Conservation (phyloP, 805 yeast genomes). For the Spathaspora passalidarum region DNA sequence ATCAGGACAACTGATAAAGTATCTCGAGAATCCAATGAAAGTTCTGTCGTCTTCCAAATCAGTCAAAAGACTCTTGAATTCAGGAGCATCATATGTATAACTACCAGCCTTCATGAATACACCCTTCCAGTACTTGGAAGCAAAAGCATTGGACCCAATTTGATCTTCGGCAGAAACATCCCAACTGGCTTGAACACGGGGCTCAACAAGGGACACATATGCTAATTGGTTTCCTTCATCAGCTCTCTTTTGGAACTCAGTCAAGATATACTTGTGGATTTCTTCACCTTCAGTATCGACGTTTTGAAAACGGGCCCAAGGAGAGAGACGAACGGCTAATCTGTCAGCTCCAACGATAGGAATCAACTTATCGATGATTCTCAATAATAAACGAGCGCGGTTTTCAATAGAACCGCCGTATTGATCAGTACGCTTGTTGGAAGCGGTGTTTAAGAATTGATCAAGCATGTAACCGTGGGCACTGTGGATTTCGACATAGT, state of each 20-base stretch:
- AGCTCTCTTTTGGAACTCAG: constrained; percentile 32
- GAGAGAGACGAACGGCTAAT: constrained; percentile 32
- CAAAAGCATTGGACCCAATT: constrained; percentile 20
- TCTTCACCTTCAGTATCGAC: constrained; percentile 27
- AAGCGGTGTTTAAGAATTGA: constrained; percentile 17
- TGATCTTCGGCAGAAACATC: constrained; percentile 20
- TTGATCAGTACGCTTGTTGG: constrained; percentile 22
- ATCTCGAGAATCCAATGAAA: constrained; percentile 37
- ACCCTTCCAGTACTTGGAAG: constrained; percentile 28
- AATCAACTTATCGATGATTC: constrained; percentile 18
- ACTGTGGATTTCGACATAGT: constrained; percentile 23
- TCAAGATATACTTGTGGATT: constrained; percentile 28
- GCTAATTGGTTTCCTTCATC: constrained; percentile 28
- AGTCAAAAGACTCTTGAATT: constrained; percentile 11
- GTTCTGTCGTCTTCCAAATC: constrained; percentile 31
- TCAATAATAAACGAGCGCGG: constrained; percentile 17
- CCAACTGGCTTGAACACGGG: constrained; percentile 23
- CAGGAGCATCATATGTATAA: constrained; percentile 21
- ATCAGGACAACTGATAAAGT: constrained; percentile 45
- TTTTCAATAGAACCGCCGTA: constrained; percentile 28
- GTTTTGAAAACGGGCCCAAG: constrained; percentile 32
- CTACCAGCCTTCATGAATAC: constrained; percentile 17
- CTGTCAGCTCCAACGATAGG: constrained; percentile 30
- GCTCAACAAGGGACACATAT: constrained; percentile 37
- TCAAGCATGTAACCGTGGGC: constrained; percentile 29